Conservation (phyloP, 2,329 filamentous ascomycete genomes). For the Tympanopsis confertula region DNA sequence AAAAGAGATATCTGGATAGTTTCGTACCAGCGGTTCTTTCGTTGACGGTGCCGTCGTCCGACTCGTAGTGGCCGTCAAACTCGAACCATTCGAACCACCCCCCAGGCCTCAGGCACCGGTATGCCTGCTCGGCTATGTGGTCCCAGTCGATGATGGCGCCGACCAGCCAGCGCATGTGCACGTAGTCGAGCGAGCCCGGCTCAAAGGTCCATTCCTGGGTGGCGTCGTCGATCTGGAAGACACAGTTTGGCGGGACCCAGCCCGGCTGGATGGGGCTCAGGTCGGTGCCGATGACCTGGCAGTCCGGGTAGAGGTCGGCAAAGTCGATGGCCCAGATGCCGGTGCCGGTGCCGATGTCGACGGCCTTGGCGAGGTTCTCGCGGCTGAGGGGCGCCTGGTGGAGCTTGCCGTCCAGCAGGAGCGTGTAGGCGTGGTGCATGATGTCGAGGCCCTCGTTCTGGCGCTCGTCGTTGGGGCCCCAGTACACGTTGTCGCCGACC, state of each 20-base stretch:
- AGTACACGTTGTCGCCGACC: no score
- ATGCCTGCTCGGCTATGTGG: neutral
- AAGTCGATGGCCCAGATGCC: conserved; percentile 42
- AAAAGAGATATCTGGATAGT: neutral
- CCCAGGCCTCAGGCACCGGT: neutral
- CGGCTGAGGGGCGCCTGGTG: conserved; percentile 38
- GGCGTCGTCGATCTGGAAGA: neutral
- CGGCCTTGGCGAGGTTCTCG: conserved; percentile 31
- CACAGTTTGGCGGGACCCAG: neutral
- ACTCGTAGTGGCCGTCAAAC: conserved; percentile 29
- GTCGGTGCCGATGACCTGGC: neutral
- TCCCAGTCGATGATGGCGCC: conserved; percentile 43
- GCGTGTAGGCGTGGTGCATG: conserved; percentile 38
- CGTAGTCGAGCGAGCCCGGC: conserved; percentile 41
- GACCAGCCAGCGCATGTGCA: conserved; percentile 45
- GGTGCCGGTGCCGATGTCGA: conserved; percentile 48
- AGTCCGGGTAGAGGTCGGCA: conserved; percentile 5
- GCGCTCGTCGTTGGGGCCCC: conserved; percentile 41
- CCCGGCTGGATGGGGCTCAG: conserved; percentile 1
- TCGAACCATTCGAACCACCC: conserved; percentile 23
- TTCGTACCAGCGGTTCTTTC: conserved; percentile 2
- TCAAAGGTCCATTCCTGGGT: neutral
- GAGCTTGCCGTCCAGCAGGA: conserved; percentile 33
- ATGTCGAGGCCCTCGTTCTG: conserved; percentile 48
- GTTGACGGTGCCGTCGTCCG: conserved; percentile 40